Evolutionary conservation across 148 eudicot genomes (phyloP).

Genomic region (Spergularia marina): DNA sequence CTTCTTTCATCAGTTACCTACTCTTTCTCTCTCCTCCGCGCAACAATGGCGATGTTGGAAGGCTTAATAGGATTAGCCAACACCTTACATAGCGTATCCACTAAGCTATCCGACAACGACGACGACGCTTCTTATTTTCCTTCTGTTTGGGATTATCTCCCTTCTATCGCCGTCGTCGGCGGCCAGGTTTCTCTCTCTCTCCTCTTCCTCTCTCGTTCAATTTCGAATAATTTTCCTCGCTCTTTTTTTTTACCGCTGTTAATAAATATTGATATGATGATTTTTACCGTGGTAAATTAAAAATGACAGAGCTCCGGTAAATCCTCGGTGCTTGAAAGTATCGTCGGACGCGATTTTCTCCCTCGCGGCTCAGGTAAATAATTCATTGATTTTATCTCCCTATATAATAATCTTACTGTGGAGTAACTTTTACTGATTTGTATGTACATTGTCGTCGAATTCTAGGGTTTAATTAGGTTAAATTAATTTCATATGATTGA

Average conservation of each 20-base stretch:
- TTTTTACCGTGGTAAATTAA: too few relatives aligned
- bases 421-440: too few relatives aligned
- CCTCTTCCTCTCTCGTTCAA: background rate
- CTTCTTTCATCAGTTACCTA: too few relatives aligned
- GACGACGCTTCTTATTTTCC: constrained; percentile 35
- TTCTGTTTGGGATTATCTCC: constrained; percentile 53
- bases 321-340: constrained; percentile 76
- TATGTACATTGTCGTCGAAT: too few relatives aligned
- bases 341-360: constrained; percentile 82
- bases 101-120: constrained; percentile 43
- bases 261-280: too few relatives aligned
- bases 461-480: too few relatives aligned
- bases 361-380: constrained; percentile 70
- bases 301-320: constrained; percentile 66
- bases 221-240: too few relatives aligned
- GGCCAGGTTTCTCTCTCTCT: constrained; percentile 47
- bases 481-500: too few relatives aligned
- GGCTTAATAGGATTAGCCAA: constrained; percentile 43
- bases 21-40: background rate
- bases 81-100: constrained; percentile 44
- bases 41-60: constrained; percentile 38
- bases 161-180: constrained; percentile 62
- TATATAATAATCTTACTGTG: too few relatives aligned
- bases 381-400: too few relatives aligned
- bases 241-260: too few relatives aligned